Base-by-base conservation (phyloP, 2,329 filamentous ascomycete genomes). In the Penicillium sp. region DNA sequence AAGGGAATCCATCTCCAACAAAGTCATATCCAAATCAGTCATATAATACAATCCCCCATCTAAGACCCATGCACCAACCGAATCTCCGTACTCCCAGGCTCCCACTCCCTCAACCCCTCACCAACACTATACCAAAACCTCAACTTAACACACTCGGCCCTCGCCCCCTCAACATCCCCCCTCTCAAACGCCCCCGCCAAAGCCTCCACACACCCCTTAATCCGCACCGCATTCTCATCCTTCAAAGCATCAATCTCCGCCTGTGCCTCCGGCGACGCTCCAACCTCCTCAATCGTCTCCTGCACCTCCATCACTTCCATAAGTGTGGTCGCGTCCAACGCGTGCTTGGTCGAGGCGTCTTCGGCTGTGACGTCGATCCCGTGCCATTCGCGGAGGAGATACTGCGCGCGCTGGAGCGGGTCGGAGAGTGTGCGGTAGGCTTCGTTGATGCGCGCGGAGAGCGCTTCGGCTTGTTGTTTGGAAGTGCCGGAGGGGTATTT, bases 61-160 rank as follows among this genome's bases (percentile, higher is more conserved):
- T 30, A 53, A 28, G 5, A 10, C 17, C 58, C 57, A 79, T 88
- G 86, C 64, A 84, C 76, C 68, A 88, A 68, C 50, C 84, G 78
- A 60, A 87, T 82, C 65, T 83, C 73, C 37, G 71, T 75, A 80
- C 87, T 89, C 5, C 92, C 93, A 71, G 83, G 87, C 82, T 97
- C 92, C 93, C 94, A 97, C 65, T 89, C 86, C 74, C 90, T 83
- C 72, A 97, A 81, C 51, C 88, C 91, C 77, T 96, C 90, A 65
- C 88, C 85, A 64, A 98, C 89, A 78, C 93, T 97, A 59, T 90
- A 85, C 94, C 94, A 97, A 81, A 97, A 98, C 76, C 92, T 83
- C 80, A 97, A 78, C 76, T 86, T 83, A 1, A 97, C 88, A 50
- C 89, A 88, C 84, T 96, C 92, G 63, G 75, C 78, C 78, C 85